Base-by-base conservation (phyloP, 306 rosid species). In the Purshia tridentata region DNA sequence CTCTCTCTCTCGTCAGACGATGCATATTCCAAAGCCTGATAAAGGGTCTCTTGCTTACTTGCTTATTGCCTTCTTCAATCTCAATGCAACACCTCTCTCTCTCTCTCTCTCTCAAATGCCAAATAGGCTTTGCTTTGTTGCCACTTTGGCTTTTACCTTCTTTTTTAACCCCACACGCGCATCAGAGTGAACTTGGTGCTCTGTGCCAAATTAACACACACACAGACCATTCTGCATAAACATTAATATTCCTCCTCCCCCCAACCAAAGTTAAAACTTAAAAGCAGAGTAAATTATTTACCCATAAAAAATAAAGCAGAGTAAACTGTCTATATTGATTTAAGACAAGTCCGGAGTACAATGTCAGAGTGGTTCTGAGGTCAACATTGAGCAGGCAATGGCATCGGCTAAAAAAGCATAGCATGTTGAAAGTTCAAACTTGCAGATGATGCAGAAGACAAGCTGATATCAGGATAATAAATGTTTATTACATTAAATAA, bases 11-110 rank as follows among this genome's bases (percentile, higher is more conserved):
- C 40, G 5, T 19, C 51, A 44, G 61, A 69, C 13, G 22, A 41
- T 69, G 82, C 74, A 79, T 75, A 79, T 83, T 75, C 86, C 75
- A 72, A 78, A 57, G 72, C 73, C 70, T 37, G 64, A 68, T 42
- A 65, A 71, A 64, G 54, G 47, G 48, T 46, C 35, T 23, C 35
- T 29, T 29, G 35, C 35, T 29, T 29, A 29, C 35, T 29, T 29
- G 35, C 35, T 29, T 29, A 2, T 5, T 54, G 42, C 35, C 18
- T 72, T 22, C 71, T 39, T 73, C 76, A 65, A 53, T 65, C 70
- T 56, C 72, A 55, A 64, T 53, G 72, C 60, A 23, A 29, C 35
- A 29, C 35, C 35, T 29, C 35, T 29, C 35, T 29, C 35, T 29
- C 35, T 29, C 35, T 29, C 35, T 29, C 35, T 1, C 35, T 29